phyloP scores from a whole-genome alignment of 2,329 filamentous ascomycete genomes.

The Fusarium sp. region DNA sequence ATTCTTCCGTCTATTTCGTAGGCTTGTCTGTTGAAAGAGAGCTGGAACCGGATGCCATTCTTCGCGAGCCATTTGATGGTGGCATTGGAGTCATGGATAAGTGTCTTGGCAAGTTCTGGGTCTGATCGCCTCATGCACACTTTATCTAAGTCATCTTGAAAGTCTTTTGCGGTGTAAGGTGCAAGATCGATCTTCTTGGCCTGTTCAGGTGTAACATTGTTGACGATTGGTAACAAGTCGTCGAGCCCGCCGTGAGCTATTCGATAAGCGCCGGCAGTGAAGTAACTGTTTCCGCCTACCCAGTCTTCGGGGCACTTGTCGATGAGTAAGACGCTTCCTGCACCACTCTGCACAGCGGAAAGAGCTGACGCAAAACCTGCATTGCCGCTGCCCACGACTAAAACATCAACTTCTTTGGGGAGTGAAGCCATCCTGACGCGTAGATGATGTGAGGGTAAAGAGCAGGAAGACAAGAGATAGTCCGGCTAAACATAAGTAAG shows the following conservation, averaged over 20 bases:
- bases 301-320: slow-evolving; percentile 26
- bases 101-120: slow-evolving; percentile 10
- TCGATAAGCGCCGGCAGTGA: slow-evolving; percentile 25
- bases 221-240: slow-evolving; percentile 19
- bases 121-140: slow-evolving; percentile 31
- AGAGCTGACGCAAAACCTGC: slow-evolving; percentile 25
- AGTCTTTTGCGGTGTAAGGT: slow-evolving; percentile 14
- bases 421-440: not conserved
- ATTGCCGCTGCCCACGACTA: slow-evolving; percentile 27
- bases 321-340: not conserved
- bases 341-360: slow-evolving; percentile 16
- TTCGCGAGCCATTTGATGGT: slow-evolving; percentile 23
- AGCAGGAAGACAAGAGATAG: no score
- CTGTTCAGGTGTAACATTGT: slow-evolving; percentile 19
- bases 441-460: no score
- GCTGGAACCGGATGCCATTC: slow-evolving; percentile 21
- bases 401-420: slow-evolving; percentile 4
- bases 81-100: slow-evolving; percentile 17
- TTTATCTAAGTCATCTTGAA: slow-evolving; percentile 15
- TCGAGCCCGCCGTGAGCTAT: slow-evolving; percentile 5
- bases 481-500: no score
- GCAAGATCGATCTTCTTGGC: slow-evolving; percentile 16
- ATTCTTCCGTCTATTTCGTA: slow-evolving; percentile 19
- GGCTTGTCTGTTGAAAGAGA: slow-evolving; percentile 22
- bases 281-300: slow-evolving; percentile 24